phyloP scores from a whole-genome alignment of 495 filamentous ascomycete species.

The Baudoinia panamericana region DNA sequence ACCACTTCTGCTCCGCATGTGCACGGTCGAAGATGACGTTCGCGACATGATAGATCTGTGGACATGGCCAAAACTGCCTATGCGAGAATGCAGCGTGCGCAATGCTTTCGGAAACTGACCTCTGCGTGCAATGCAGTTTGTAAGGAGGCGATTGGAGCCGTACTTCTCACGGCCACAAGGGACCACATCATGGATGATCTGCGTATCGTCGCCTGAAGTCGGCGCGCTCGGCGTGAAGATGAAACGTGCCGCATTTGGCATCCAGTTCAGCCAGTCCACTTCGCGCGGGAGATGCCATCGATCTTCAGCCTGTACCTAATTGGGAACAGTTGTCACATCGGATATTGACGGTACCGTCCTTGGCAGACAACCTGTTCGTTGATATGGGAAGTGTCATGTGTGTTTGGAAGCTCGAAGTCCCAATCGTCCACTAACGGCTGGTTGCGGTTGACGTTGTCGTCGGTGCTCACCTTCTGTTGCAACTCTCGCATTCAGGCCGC shows the following conservation, averaged over 20 bases:
- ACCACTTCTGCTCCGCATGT: not conserved
- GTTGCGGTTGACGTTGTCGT: constrained; percentile 37
- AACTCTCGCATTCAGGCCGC: too few species aligned
- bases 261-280: constrained; percentile 42
- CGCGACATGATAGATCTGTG: constrained; percentile 47
- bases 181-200: constrained; percentile 35
- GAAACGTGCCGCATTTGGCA: constrained; percentile 41
- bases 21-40: constrained; percentile 39
- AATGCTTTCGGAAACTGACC: too few species aligned
- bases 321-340: constrained; percentile 15
- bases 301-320: not conserved
- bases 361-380: constrained; percentile 39
- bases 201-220: constrained; percentile 37
- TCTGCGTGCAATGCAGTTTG: constrained; percentile 37
- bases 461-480: constrained; percentile 27
- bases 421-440: constrained; percentile 37
- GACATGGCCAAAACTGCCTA: too few species aligned
- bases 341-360: too few species aligned
- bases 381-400: constrained; percentile 42
- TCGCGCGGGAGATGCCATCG: constrained; percentile 30
- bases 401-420: constrained; percentile 44
- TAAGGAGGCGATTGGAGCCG: constrained; percentile 41
- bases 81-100: too few species aligned
- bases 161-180: constrained; percentile 28
- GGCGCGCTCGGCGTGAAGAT: constrained; percentile 43